Percentiles rank a stretch among this genome's conserved stretches.
phyloP scores from a whole-genome alignment of 176 grass and related monocot species.

The Hordeum vulgare region DNA sequence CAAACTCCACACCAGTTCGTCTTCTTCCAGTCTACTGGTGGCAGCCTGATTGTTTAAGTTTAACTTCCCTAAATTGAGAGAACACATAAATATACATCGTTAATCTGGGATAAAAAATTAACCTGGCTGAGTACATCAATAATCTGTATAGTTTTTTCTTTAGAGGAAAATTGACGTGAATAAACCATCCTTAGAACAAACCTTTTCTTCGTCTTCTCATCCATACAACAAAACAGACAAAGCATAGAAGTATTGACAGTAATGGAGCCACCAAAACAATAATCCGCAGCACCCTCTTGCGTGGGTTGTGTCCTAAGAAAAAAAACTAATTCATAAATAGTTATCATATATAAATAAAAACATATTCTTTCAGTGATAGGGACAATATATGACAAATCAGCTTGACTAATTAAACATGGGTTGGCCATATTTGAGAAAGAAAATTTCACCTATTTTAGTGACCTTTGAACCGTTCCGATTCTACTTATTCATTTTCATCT shows the following conservation, averaged over 20 bases:
- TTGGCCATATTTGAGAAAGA: not conserved
- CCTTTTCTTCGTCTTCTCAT: slow-evolving; percentile 10
- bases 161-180: not conserved
- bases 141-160: not conserved
- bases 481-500: not conserved
- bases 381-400: not conserved
- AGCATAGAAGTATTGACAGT: not conserved
- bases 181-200: not conserved
- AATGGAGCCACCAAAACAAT: slow-evolving; percentile 5
- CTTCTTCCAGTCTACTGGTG: not conserved
- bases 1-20: not conserved
- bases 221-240: not conserved
- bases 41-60: not conserved
- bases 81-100: too few relatives aligned
- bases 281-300: not conserved
- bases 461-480: too few relatives aligned
- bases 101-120: too few relatives aligned
- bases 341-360: not conserved
- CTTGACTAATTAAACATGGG: not conserved
- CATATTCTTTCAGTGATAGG: not conserved
- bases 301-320: not conserved
- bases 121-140: not conserved
- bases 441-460: too few relatives aligned
- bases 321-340: too few relatives aligned
- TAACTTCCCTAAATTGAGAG: too few relatives aligned